Evolutionary conservation across 2,329 filamentous ascomycete genomes (phyloP).

Genomic region (Colletotrichum zoysiae): DNA sequence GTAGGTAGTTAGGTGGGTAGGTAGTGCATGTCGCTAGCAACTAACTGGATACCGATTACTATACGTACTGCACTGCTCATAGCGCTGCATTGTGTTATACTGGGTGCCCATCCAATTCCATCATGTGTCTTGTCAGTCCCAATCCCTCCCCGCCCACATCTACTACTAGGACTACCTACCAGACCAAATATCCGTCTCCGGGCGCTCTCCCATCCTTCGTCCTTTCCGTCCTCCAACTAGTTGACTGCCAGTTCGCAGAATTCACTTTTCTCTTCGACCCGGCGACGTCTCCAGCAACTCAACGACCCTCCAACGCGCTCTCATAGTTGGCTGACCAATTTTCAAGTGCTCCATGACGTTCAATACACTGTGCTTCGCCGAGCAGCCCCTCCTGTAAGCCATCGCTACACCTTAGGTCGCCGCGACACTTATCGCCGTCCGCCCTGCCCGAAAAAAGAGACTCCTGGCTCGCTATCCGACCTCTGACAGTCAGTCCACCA

Average conservation of each 20-base stretch:
- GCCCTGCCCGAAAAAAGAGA: slow-evolving; percentile 3
- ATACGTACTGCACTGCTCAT: background rate
- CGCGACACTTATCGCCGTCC: slow-evolving; percentile 13
- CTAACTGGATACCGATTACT: background rate
- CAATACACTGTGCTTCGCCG: slow-evolving; percentile 10
- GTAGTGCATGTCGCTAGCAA: background rate
- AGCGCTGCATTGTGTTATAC: background rate
- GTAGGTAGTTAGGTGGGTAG: too few species aligned
- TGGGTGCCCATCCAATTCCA: background rate
- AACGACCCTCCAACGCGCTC: background rate
- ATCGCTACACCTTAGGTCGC: background rate
- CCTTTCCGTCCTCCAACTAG: background rate
- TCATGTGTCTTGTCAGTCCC: slow-evolving; percentile 6
- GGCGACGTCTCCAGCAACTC: background rate
- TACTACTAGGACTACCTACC: background rate
- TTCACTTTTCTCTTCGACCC: background rate
- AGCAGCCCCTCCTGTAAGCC: slow-evolving; percentile 16
- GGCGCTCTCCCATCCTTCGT: slow-evolving; percentile 6
- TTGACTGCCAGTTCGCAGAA: background rate
- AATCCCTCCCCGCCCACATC: slow-evolving; percentile 6
- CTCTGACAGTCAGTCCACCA: slow-evolving; percentile 8
- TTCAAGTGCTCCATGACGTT: slow-evolving; percentile 4
- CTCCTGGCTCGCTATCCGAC: slow-evolving; percentile 7
- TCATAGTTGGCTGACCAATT: background rate
- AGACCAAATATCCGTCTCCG: slow-evolving; percentile 2